Percentiles rank a stretch among this genome's conserved stretches.
Conservation (phyloP, 208 protist genomes). For the Leptomonas pyrrhocoris region DNA sequence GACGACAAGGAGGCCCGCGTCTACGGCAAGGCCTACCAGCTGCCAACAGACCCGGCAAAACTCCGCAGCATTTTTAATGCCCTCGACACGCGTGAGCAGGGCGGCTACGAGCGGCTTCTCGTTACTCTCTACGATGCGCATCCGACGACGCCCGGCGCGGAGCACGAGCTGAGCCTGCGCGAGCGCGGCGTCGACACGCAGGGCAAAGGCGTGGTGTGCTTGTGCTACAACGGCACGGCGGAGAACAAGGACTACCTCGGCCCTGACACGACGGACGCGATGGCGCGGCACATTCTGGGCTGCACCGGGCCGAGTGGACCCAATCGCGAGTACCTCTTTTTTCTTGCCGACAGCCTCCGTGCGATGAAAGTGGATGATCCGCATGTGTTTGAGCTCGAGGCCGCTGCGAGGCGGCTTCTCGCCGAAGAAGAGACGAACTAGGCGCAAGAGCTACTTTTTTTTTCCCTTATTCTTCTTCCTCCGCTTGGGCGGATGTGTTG, state of each 20-base stretch:
- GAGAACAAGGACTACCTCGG: slow-evolving; percentile 70
- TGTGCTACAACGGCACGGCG: slow-evolving; percentile 77
- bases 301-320: slow-evolving; percentile 58
- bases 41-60: slow-evolving; percentile 59
- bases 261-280: slow-evolving; percentile 53
- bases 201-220: slow-evolving; percentile 40
- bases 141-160: slow-evolving; percentile 31
- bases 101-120: slow-evolving; percentile 65
- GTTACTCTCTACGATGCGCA: slow-evolving; percentile 49
- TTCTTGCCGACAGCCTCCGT: slow-evolving; percentile 61
- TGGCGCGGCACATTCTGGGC: slow-evolving; percentile 67
- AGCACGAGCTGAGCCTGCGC: slow-evolving; percentile 22
- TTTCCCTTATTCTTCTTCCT: neutral
- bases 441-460: neutral
- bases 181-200: slow-evolving; percentile 23
- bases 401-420: slow-evolving; percentile 44
- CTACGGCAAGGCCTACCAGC: slow-evolving; percentile 77
- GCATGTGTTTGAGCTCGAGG: slow-evolving; percentile 79
- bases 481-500: too few species aligned
- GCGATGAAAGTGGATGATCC: slow-evolving; percentile 53
- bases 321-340: slow-evolving; percentile 84
- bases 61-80: slow-evolving; percentile 54
- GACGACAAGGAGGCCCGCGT: slow-evolving; percentile 49
- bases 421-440: slow-evolving; percentile 24
- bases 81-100: slow-evolving; percentile 70